Percentiles rank a stretch among this genome's conserved stretches.
Conservation (phyloP, 345 rosid genomes). For the Garcia nutans region DNA sequence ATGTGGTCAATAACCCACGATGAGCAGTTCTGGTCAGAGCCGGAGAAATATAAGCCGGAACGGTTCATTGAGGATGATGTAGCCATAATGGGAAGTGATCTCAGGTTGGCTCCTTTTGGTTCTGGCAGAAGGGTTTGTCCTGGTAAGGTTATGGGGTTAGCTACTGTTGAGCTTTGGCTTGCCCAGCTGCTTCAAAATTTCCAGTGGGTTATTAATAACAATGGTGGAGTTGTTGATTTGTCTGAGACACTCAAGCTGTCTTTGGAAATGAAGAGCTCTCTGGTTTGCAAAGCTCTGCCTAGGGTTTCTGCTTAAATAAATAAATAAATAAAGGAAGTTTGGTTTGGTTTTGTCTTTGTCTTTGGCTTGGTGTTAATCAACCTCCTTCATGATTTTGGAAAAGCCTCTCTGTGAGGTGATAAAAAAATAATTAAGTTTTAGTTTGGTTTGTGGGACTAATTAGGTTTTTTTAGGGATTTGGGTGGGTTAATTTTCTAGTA, state of each 20-base stretch:
- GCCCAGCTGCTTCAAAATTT: conserved; percentile 53
- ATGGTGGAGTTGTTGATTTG: conserved; percentile 39
- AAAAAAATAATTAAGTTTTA: not conserved
- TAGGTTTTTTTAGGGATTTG: not conserved
- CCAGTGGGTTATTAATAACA: conserved; percentile 40
- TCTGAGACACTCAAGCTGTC: conserved; percentile 54
- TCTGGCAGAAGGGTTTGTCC: conserved; percentile 74
- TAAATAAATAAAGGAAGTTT: not conserved
- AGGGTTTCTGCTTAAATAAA: conserved; percentile 27
- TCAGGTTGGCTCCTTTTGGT: conserved; percentile 68
- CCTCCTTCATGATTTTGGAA: conserved; percentile 2
- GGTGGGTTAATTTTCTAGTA: not conserved
- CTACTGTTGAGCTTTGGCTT: conserved; percentile 57
- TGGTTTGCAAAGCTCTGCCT: conserved; percentile 54
- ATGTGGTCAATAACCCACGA: conserved; percentile 94
- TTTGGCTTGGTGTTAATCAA: not conserved
- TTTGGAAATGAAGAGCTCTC: conserved; percentile 58
- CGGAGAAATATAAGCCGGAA: conserved; percentile 60
- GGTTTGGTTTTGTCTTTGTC: not conserved
- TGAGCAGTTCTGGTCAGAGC: conserved; percentile 45
- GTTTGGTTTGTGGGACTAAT: not conserved
- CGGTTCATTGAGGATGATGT: conserved; percentile 53
- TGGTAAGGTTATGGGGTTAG: conserved; percentile 62
- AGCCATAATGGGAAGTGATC: conserved; percentile 57
- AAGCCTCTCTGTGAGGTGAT: not conserved